Evolutionary conservation across 2,329 filamentous ascomycete genomes (phyloP), one percentile per base, ranked within the genome.

Genomic region (Xylariales sp.): DNA sequence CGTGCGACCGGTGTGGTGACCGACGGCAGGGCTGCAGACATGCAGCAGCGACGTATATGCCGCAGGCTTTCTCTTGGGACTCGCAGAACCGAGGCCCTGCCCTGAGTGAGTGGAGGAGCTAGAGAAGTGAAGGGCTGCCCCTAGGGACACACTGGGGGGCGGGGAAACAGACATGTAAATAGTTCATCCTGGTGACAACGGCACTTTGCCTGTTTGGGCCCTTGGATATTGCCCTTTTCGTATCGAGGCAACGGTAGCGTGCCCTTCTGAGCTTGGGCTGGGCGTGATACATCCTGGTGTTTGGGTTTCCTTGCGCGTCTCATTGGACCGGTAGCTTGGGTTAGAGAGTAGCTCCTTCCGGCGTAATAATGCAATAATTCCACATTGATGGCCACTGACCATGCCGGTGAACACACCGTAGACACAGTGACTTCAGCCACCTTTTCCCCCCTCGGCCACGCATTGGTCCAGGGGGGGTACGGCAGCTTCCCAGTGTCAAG

Each of bases 191-290:
- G 42, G 42, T 44, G 39, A 49, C 41, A 52, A 49, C 39, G 51
- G 49, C 55, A 53, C 60, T 57, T 62, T 55, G 57, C 61, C 58
- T 42, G 48, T 62, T 63, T 46, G 41, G 58, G 61, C 49, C 40
- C 40, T 48, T 58, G 51, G 53, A 53, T 60, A 62, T 59, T 64
- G 51, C 61, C 57, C 49, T 39, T 61, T 63, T 41, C 15, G 57
- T 54, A 56, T 50, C 49, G 52, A 49, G 47, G 38, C 45, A 44
- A 42, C 51, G 40, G 27, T 38, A 41, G 48, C 47, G 45, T 34
- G 33, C 29, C 38, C 45, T 39, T 34, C 46, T 43, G 47, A 32
- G 31, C 42, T 44, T 34, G 38, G 44, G 38, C 40, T 41, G 40
- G 40, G 45, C 51, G 49, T 53, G 43, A 46, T 52, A 42, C 52